A percentile compares a stretch with the other conserved stretches of the same genome.
phyloP scores from a whole-genome alignment of 257 asterid species.

The Nicotiana paniculata region DNA sequence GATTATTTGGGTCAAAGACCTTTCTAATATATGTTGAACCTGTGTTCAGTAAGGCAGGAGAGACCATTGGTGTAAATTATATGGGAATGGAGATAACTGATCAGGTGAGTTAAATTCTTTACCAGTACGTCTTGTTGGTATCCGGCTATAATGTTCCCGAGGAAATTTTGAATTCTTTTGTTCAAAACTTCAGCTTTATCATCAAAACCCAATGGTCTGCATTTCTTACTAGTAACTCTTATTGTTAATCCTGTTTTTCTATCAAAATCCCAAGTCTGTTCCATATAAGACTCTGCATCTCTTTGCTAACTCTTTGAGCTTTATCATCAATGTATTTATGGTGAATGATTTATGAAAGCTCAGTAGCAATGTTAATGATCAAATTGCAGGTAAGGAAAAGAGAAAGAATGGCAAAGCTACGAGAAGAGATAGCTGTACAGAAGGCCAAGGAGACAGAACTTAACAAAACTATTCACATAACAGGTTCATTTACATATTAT shows the following conservation, averaged over 20 bases:
- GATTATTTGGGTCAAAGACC: slow-evolving; percentile 72
- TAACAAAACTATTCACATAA: slow-evolving; percentile 79
- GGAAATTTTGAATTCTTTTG: not conserved
- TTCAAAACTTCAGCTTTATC: not conserved
- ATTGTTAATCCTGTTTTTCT: too few species aligned
- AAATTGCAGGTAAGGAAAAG: slow-evolving; percentile 55
- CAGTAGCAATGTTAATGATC: not conserved
- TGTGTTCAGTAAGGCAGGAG: slow-evolving; percentile 85
- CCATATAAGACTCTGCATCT: not conserved
- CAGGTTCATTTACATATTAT: slow-evolving; percentile 35
- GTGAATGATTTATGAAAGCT: not conserved
- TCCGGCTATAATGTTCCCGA: not conserved
- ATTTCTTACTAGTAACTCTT: too few species aligned
- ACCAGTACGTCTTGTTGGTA: not conserved
- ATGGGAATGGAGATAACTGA: slow-evolving; percentile 97
- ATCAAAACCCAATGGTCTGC: too few species aligned
- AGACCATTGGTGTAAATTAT: slow-evolving; percentile 77
- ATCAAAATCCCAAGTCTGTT: too few species aligned
- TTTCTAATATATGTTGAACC: slow-evolving; percentile 80
- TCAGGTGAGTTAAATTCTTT: slow-evolving; percentile 38
- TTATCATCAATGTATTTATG: not conserved
- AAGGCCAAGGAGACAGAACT: slow-evolving; percentile 93
- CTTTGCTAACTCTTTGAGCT: not conserved
- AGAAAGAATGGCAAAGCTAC: slow-evolving; percentile 80
- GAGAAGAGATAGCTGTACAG: slow-evolving; percentile 91